phyloP scores from a whole-genome alignment of 495 filamentous ascomycete species.

The Friedmanniomyces endolithicus region DNA sequence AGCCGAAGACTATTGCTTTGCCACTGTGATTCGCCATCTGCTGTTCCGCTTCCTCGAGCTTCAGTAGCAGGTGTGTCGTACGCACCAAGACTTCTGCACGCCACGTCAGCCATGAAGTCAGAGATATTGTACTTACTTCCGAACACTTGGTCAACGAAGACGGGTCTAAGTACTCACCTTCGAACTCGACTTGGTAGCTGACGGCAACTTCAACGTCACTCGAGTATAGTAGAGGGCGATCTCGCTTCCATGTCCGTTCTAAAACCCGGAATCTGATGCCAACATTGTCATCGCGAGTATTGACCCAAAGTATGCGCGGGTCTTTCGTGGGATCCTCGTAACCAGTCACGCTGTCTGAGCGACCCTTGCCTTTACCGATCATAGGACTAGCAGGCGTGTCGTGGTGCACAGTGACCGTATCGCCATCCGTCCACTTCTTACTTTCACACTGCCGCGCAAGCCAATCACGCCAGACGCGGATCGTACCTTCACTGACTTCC shows the following conservation, averaged over 20 bases:
- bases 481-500: conserved; percentile 49
- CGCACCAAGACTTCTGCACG: conserved; percentile 29
- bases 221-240: conserved; percentile 21
- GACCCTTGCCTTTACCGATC: not conserved
- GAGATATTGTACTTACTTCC: too few species aligned
- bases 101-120: not conserved
- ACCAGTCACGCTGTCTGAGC: not conserved
- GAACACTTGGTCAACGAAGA: too few species aligned
- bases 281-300: conserved; percentile 23
- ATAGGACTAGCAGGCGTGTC: not conserved
- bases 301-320: conserved; percentile 28
- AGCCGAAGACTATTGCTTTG: conserved; percentile 33
- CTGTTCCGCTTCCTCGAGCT: conserved; percentile 26
- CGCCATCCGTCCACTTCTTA: conserved; percentile 20
- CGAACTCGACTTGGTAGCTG: conserved; percentile 30
- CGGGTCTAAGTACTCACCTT: conserved; percentile 25
- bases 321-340: conserved; percentile 2
- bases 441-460: conserved; percentile 35
- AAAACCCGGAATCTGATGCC: conserved; percentile 29
- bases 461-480: conserved; percentile 60
- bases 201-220: conserved; percentile 29
- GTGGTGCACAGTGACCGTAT: conserved; percentile 10
- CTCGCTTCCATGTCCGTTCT: conserved; percentile 20
- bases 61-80: conserved; percentile 30
- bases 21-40: conserved; percentile 24